phyloP scores from a whole-genome alignment of 257 asterid species.

The Nicotiana paniculata region DNA sequence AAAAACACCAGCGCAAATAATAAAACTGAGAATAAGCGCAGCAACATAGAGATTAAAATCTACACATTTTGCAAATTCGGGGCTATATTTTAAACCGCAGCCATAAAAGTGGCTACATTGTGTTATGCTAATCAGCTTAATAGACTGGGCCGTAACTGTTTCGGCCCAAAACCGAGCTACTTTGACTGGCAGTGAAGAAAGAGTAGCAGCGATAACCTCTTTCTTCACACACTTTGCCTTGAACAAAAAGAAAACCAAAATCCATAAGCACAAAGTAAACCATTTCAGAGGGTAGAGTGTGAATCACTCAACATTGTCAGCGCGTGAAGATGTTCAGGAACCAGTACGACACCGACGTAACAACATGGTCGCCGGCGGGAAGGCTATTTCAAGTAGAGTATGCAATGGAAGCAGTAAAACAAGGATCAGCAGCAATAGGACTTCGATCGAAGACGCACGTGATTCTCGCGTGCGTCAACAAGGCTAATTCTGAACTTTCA shows the following conservation, averaged over 20 bases:
- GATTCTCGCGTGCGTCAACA: constrained; percentile 77
- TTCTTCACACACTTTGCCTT: neutral
- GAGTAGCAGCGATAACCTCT: neutral
- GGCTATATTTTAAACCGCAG: too few relatives aligned
- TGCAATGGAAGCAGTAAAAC: constrained; percentile 98
- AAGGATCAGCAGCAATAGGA: constrained; percentile 96
- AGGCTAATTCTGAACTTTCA: constrained; percentile 84
- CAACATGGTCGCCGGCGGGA: constrained; percentile 98
- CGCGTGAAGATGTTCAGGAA: constrained; percentile 60
- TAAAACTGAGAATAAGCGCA: too few relatives aligned
- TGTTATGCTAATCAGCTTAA: too few relatives aligned
- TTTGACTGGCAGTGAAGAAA: too few relatives aligned
- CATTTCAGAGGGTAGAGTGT: neutral
- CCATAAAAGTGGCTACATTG: too few relatives aligned
- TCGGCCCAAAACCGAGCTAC: too few relatives aligned
- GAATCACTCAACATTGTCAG: neutral
- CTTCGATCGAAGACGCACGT: constrained; percentile 89
- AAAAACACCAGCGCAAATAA: too few relatives aligned
- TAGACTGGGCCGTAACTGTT: too few relatives aligned
- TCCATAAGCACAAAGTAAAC: neutral
- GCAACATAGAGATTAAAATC: too few relatives aligned
- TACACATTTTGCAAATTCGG: too few relatives aligned
- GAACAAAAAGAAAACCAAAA: neutral
- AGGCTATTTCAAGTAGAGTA: constrained; percentile 87
- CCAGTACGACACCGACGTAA: constrained; percentile 96